Percentiles rank a stretch among this genome's conserved stretches.
Evolutionary conservation across 116 monocot species (phyloP).

Genomic region (Thalassia testudinum): DNA sequence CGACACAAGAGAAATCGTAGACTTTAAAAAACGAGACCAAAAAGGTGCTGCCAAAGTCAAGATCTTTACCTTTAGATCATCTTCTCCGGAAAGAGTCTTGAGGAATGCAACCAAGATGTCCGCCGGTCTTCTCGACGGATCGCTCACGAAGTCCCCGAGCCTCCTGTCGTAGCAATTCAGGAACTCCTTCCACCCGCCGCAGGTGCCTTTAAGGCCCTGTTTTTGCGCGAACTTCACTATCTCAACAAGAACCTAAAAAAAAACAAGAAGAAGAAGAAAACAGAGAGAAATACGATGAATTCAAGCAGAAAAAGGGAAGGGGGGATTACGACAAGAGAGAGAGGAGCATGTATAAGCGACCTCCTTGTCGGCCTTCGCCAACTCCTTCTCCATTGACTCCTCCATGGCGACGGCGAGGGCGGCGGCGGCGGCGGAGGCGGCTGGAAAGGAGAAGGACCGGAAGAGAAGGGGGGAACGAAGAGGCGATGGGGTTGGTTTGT

Average conservation of each 20-base stretch:
- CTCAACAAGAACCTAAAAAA: constrained; percentile 9
- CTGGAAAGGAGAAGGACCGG: no score
- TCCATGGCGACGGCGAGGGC: no score
- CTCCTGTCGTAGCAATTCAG: constrained; percentile 1
- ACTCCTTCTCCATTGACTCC: no score
- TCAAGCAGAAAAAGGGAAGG: no score
- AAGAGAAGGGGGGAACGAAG: no score
- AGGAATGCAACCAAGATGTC: constrained; percentile 6
- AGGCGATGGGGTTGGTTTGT: no score
- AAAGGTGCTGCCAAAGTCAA: background rate
- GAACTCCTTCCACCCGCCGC: constrained; percentile 11
- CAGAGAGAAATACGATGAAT: no score
- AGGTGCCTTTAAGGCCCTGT: constrained; percentile 4
- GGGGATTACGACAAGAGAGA: no score
- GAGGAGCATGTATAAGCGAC: no score
- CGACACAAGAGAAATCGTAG: background rate
- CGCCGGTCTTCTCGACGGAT: constrained; percentile 7
- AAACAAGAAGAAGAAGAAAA: no score
- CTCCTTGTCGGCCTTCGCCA: no score
- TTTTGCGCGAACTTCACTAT: constrained; percentile 9
- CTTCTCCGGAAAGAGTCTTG: constrained; percentile 3
- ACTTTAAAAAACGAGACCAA: background rate
- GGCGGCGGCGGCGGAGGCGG: no score
- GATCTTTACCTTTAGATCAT: constrained; percentile 10
- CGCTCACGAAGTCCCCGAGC: constrained; percentile 3